phyloP scores from a whole-genome alignment of 2,329 filamentous ascomycete genomes.

The Hypoxylon sp. region DNA sequence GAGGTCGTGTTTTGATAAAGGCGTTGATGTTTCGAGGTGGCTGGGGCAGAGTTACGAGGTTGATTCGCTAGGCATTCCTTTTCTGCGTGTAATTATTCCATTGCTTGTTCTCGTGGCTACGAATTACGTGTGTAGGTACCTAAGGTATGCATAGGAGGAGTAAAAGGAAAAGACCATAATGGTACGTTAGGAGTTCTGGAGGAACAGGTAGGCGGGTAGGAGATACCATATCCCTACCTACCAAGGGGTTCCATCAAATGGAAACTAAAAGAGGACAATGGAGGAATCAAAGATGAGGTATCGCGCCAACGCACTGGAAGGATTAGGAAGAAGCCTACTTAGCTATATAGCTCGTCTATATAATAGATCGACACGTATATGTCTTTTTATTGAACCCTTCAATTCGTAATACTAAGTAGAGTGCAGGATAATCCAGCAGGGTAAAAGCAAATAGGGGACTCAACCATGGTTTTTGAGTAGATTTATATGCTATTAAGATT shows the following conservation, averaged over 20 bases:
- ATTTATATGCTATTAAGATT: constrained; percentile 28
- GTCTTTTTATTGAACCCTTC: neutral
- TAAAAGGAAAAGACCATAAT: neutral
- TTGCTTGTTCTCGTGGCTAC: neutral
- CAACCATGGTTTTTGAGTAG: neutral
- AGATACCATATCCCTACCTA: neutral
- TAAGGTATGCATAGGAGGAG: neutral
- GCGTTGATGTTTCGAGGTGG: no score
- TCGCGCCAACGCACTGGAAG: neutral
- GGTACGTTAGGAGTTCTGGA: constrained; percentile 13
- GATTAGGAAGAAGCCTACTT: neutral
- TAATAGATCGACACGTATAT: constrained; percentile 1
- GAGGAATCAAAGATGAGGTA: constrained; percentile 3
- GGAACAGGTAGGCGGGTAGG: neutral
- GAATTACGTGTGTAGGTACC: neutral
- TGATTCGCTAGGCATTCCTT: neutral
- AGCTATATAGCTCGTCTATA: neutral
- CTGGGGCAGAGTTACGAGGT: neutral
- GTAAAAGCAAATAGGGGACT: neutral
- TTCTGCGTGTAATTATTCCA: neutral
- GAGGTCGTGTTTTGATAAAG: neutral
- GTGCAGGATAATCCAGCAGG: neutral
- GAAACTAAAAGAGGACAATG: constrained; percentile 1
- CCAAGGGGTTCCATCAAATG: constrained; percentile 4
- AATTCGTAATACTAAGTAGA: neutral